Evolutionary conservation across 352 stramenopile species (phyloP).

Genomic region (Globisporangium barbulae): DNA sequence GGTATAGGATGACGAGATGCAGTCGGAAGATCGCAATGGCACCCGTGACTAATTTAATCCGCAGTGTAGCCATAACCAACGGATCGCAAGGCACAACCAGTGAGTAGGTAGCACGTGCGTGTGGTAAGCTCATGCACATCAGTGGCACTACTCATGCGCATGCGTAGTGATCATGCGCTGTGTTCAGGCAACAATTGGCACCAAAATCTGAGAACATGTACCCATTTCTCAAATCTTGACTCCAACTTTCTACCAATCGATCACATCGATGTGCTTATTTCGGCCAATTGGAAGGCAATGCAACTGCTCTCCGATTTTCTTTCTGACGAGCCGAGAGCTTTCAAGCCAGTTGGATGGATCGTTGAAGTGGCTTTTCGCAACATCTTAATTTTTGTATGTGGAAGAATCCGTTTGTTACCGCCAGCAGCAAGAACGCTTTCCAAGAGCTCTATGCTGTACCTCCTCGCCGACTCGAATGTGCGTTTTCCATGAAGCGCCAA

Average conservation of each 20-base stretch:
- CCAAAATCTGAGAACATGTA: neutral
- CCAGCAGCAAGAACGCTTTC: neutral
- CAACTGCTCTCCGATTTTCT: neutral
- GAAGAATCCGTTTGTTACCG: neutral
- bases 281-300: neutral
- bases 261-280: neutral
- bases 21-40: slow-evolving; percentile 4
- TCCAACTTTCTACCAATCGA: neutral
- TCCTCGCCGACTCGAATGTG: neutral
- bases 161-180: neutral
- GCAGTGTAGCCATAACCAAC: neutral
- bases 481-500: neutral
- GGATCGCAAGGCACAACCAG: neutral
- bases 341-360: neutral
- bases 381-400: neutral
- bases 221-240: neutral
- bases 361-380: slow-evolving; percentile 5
- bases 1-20: neutral
- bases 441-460: neutral
- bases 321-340: neutral
- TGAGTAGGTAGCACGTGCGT: neutral
- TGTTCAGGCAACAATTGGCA: neutral
- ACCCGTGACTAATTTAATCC: neutral
- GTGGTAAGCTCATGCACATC: neutral
- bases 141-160: neutral